Base-by-base conservation (phyloP, 2,329 filamentous ascomycete genomes). In the Sporothrix variecibatus region DNA sequence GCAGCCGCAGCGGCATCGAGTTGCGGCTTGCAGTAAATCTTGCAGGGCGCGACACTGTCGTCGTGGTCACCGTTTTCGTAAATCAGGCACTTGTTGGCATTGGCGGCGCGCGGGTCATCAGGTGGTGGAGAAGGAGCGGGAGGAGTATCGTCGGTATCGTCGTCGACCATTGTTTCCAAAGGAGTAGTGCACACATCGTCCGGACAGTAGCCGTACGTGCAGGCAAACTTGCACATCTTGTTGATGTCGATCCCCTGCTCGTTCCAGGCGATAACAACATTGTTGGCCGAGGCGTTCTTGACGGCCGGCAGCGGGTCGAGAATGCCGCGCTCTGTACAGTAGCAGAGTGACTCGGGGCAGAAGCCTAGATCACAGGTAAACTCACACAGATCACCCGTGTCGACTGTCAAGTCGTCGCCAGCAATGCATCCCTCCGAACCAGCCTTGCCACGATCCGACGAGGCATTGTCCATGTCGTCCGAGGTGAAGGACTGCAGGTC, bases 181-280 rank as follows among this genome's bases (percentile, higher is more conserved):
- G 62, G 65, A 11, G 62, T 69, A 7, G 53, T 73, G 72, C 76
- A 78, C 12, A 72, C 74, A 17, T 74, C 73, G 2, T 73, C 69
- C 49, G 77, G 76, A 46, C 76, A 78, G 65, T 73, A 77, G 23
- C 75, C 76, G 58, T 78, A 71, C 34, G 75, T 76, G 71, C 77
- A 78, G 8, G 74, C 74, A 64, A 77, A 77, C 15, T 69, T 75
- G 58, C 76, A 77, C 17, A 77, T 73, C n/a, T 74, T 75, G 28
- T 78, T 72, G 4, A 76, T 56, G 49, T 77, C 76, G 5, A 78
- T 69, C 26, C 76, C 71, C n/a, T 74, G 38, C 46, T 76, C 75
- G 26, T 77, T 73, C 73, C 73, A 77, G 2, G 74, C 74, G 17
- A 77, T 75, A 8, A 74, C 62, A 6, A 53, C 74, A 12, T 62